A percentile compares a stretch with the other conserved stretches of the same genome.
Conservation (phyloP, 1,284 basidiomycete genomes). For the Phenoliferia sp. region DNA sequence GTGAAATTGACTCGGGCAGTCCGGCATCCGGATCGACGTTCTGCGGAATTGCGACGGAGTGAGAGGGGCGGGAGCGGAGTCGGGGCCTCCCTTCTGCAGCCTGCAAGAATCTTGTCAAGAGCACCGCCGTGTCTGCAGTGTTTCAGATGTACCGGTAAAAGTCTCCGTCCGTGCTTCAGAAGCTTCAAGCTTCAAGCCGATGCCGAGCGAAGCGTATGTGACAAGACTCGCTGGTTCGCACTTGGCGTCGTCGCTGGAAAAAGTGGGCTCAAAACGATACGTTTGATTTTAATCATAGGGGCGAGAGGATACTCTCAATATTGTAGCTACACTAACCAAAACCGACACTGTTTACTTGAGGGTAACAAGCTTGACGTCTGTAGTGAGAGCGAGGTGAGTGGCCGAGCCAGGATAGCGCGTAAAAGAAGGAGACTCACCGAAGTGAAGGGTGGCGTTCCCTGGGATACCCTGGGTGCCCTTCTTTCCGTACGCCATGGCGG, state of each 20-base stretch:
- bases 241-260: not conserved
- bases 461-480: conserved; percentile 51
- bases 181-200: too few species aligned
- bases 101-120: too few species aligned
- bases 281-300: not conserved
- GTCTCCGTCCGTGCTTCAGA: too few species aligned
- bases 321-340: not conserved
- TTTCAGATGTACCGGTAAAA: too few species aligned
- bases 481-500: conserved; percentile 51
- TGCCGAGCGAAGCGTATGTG: not conserved
- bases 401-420: not conserved
- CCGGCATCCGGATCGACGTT: too few species aligned
- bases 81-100: too few species aligned
- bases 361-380: conserved; percentile 8
- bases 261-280: not conserved
- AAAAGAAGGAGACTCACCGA: conserved; percentile 26
- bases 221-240: not conserved
- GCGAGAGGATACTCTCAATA: not conserved
- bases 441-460: conserved; percentile 50
- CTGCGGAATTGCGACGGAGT: too few species aligned
- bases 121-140: too few species aligned
- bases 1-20: too few species aligned
- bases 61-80: too few species aligned
- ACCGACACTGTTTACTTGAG: not conserved
- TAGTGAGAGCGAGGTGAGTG: not conserved